Percentiles rank a stretch among this genome's conserved stretches.
Conservation (phyloP, 2,329 filamentous ascomycete genomes). For the Colletotrichum sp. region DNA sequence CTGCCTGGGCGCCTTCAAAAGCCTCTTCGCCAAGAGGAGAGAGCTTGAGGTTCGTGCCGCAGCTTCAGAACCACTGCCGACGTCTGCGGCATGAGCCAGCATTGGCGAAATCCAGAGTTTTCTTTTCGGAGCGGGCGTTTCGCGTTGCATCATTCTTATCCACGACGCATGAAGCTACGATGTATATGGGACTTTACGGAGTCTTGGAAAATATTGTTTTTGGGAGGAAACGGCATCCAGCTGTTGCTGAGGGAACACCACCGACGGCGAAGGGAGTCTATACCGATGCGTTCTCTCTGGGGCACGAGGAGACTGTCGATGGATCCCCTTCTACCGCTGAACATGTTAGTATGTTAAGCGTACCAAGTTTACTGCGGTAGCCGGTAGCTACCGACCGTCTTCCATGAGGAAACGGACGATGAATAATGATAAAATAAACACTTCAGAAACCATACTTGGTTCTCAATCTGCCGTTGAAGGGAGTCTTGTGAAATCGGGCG, state of each 20-base stretch:
- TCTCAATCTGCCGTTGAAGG: background rate
- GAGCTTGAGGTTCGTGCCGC: conserved; percentile 61
- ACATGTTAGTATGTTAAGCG: background rate
- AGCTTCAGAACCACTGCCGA: conserved; percentile 27
- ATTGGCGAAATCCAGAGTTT: background rate
- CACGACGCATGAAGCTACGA: conserved; percentile 13
- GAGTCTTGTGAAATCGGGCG: background rate
- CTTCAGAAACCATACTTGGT: background rate
- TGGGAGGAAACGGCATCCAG: background rate
- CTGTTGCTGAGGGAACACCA: background rate
- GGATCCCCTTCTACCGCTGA: background rate
- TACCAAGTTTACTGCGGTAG: background rate
- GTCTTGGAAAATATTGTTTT: background rate
- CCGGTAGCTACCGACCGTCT: background rate
- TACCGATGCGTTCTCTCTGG: background rate
- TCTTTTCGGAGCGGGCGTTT: conserved; percentile 13
- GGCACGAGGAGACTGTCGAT: background rate
- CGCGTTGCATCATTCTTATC: background rate
- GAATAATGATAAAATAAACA: background rate
- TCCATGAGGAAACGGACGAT: background rate
- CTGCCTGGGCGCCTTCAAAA: conserved; percentile 92
- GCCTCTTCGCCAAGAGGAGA: conserved; percentile 73
- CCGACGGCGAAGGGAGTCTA: background rate
- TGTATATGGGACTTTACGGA: background rate
- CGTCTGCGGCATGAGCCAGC: background rate